Evolutionary conservation across 1,139 yeast species (phyloP), one percentile per base, ranked within the genome.

Genomic region (Magnusiomyces magnusii): DNA sequence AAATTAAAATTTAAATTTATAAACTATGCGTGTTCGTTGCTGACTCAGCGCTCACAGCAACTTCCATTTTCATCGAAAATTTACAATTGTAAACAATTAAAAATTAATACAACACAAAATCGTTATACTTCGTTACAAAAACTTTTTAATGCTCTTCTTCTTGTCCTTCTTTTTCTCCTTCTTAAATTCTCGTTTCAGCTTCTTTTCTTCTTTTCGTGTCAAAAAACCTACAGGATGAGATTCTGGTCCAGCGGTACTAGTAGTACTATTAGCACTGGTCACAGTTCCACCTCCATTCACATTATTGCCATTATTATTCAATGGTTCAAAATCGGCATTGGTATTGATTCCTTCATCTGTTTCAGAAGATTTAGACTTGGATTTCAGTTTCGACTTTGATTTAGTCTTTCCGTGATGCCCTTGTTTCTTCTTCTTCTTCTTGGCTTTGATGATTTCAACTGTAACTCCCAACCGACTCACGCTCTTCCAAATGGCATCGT

Each of bases 401-500:
- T 39, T 39, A 3, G 5, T 44, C 5, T 23, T 19, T 5, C 49
- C 21, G 27, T 44, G 49, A 17, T 44, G 49, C 3, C 21, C 7
- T 19, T 44, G 49, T 5, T 41, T 10, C 50, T 56, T 53, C 27
- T 57, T 57, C 57, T 63, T 65, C 60, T 66, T 65, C 39, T 60
- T 57, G 41, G 60, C 61, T 31, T 60, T 61, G 61, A 67, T 69
- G 47, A 74, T 66, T 25, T 73, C 69, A 52, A 74, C 71, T 57
- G 69, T 69, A 41, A 77, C 75, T 25, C 76, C 76, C 53, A 77
- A 70, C 56, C 77, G 70, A 10, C 76, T 74, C 1, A 75, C 75
- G 50, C 75, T 68, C 47, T 71, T 68, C 78, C 78, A 75, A 3
- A 75, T 68, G 17, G 67, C 69, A 31, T 69, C 68, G 28, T 69